Conservation (phyloP, 768 basidiomycete species). For the Calocybe indica region DNA sequence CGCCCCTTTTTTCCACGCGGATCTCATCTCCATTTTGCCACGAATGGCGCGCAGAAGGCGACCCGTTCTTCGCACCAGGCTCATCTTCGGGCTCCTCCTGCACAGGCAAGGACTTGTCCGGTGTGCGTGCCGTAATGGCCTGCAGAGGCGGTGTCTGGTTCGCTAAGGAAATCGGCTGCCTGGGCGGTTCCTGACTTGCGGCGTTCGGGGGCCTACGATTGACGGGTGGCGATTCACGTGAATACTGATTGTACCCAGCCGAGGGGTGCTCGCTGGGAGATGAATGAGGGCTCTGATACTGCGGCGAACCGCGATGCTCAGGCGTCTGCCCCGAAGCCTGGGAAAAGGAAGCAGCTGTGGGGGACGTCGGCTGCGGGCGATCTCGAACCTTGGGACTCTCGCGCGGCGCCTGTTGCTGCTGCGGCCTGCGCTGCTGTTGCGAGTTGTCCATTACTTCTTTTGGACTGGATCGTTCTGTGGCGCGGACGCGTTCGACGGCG, state of each 20-base stretch:
- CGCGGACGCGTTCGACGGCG: constrained; percentile 49
- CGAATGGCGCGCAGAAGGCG: constrained; percentile 8
- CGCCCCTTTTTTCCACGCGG: not conserved
- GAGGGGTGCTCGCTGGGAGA: constrained; percentile 40
- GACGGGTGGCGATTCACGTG: constrained; percentile 38
- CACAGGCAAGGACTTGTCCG: constrained; percentile 69
- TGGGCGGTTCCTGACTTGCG: constrained; percentile 18
- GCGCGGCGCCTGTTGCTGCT: constrained; percentile 33
- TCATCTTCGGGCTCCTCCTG: constrained; percentile 77
- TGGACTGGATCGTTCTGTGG: constrained; percentile 47
- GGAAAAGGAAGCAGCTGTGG: constrained; percentile 25
- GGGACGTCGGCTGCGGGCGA: constrained; percentile 35
- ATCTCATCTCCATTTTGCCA: not conserved
- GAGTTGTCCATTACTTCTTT: constrained; percentile 32
- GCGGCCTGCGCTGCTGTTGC: constrained; percentile 16
- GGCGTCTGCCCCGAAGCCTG: constrained; percentile 42
- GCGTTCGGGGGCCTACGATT: constrained; percentile 20
- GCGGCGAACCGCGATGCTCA: constrained; percentile 44
- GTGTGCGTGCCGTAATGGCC: constrained; percentile 46
- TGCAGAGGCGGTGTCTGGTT: constrained; percentile 55
- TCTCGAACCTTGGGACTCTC: constrained; percentile 41
- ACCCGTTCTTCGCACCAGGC: constrained; percentile 28
- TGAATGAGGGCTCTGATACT: constrained; percentile 42
- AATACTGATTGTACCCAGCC: constrained; percentile 41
- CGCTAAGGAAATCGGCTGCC: constrained; percentile 29